These are phyloP conservation scores for Ceratocystis huliohia DNA, from an alignment of 2,329 filamentous ascomycete genomes.

Conservation along the genomic window DNA sequence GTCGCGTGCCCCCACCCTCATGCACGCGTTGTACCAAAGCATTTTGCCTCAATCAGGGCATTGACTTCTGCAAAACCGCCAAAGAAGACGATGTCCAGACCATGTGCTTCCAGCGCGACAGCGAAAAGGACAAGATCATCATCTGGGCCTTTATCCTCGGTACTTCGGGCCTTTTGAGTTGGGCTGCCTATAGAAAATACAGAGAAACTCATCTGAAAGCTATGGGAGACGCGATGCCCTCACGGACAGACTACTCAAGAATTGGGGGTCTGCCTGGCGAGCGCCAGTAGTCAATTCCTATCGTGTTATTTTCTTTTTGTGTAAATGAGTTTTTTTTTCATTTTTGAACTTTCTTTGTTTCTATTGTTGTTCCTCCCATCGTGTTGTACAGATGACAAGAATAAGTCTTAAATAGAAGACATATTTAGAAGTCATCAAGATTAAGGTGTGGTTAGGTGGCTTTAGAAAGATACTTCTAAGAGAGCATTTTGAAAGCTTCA, in stretches of 20 bases:
- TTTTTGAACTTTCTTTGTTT: not conserved
- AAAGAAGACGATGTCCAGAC: constrained; percentile 50
- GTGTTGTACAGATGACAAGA: not conserved
- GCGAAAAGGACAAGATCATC: constrained; percentile 53
- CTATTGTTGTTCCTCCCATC: not conserved
- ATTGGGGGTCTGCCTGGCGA: not conserved
- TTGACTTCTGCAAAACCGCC: constrained; percentile 51
- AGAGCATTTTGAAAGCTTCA: too few species aligned
- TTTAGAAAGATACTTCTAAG: too few species aligned
- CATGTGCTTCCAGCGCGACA: constrained; percentile 54
- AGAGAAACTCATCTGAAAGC: not conserved
- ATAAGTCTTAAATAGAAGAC: not conserved
- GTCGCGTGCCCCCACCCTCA: constrained; percentile 30
- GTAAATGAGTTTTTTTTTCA: not conserved
- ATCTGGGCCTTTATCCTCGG: constrained; percentile 52
- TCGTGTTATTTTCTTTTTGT: not conserved
- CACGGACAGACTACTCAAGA: constrained; percentile 13
- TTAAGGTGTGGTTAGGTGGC: too few species aligned
- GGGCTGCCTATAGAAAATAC: constrained; percentile 36
- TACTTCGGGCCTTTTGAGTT: constrained; percentile 45
- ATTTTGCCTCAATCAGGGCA: constrained; percentile 47
- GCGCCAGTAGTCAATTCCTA: not conserved
- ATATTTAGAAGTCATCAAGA: too few species aligned
- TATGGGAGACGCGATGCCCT: not conserved
- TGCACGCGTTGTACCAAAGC: constrained; percentile 53